Base-by-base conservation (phyloP, 2,329 filamentous ascomycete genomes). In the Fragosphaeria purpurea region DNA sequence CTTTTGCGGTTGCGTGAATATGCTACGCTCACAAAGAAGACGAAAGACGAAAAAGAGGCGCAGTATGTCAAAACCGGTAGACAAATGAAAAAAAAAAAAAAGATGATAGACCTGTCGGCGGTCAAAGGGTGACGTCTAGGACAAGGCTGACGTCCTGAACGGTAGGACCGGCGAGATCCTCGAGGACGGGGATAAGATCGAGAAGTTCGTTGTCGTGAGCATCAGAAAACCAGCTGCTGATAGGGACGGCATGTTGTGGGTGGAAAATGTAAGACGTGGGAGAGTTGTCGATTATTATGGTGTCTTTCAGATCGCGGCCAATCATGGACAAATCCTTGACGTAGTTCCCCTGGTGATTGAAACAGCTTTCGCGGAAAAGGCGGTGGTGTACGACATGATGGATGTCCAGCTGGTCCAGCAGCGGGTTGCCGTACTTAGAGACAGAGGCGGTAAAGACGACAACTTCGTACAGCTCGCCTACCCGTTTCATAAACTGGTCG, bases 171-270 rank as follows among this genome's bases (percentile, higher is more conserved):
- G 93, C 91, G 64, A 98, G 77, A 69, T 98, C 93, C 76, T 98
- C 93, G 58, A 98, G 88, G 61, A 98, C 93, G 48, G 93, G 93
- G 67, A 98, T 97, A 61, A 98, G 75, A 67, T 98, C 93, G 62
- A 98, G 77, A 55, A 98, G 78, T 76, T 98, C 93, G 70, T 98
- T 98, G 73, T 98, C 93, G 70, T 98, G 93, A 55, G 93, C 93
- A 70, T 98, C 93, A 58, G 90, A 96, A 73, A 98, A 98, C 93
- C 93, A 98, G 76, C 91, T 97, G 79, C 90, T 96, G 72, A 98
- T 98, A 32, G 93, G 93, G 46, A 98, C 91, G 54, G 93, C 93
- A 67, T 98, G 93, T 72, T 98, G 91, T 31, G 93, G 93, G 66
- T 98, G 93, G 78, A 98, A 98, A 62, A 98, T 97, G 73, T 98